Evolutionary conservation across 1,139 yeast species (phyloP).

Genomic region (Citeromyces hawaiiensis): DNA sequence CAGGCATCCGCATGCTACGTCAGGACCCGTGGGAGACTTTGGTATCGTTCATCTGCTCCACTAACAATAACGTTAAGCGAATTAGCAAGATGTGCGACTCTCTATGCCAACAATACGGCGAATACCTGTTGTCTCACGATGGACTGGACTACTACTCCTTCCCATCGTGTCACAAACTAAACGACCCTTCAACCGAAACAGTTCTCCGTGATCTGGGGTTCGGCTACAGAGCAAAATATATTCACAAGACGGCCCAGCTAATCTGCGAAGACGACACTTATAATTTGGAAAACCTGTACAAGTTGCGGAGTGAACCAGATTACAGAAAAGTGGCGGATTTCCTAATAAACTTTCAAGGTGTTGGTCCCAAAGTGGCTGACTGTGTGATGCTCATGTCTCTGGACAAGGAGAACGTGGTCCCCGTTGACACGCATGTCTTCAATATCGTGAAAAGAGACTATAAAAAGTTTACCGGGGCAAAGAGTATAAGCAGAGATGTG

Average conservation of each 20-base stretch:
- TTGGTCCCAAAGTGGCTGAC: slow-evolving; percentile 97
- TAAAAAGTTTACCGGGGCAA: slow-evolving; percentile 24
- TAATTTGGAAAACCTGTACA: slow-evolving; percentile 16
- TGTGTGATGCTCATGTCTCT: slow-evolving; percentile 89
- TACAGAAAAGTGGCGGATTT: slow-evolving; percentile 40
- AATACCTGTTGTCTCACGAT: slow-evolving; percentile 36
- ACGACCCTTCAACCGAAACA: slow-evolving; percentile 22
- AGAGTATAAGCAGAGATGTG: slow-evolving; percentile 41
- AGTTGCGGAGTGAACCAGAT: neutral
- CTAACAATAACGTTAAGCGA: slow-evolving; percentile 90
- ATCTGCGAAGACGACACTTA: slow-evolving; percentile 22
- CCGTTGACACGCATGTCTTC: slow-evolving; percentile 95
- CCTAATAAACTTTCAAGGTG: slow-evolving; percentile 64
- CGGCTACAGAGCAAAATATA: slow-evolving; percentile 89
- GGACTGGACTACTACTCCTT: slow-evolving; percentile 57
- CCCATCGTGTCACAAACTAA: slow-evolving; percentile 48
- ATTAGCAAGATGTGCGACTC: slow-evolving; percentile 89
- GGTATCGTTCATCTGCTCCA: slow-evolving; percentile 81
- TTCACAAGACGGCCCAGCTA: slow-evolving; percentile 59
- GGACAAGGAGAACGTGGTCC: slow-evolving; percentile 80
- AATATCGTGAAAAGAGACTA: slow-evolving; percentile 83
- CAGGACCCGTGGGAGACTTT: slow-evolving; percentile 98
- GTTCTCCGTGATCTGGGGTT: slow-evolving; percentile 52
- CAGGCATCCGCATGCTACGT: slow-evolving; percentile 71
- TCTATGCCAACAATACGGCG: slow-evolving; percentile 63